These are phyloP conservation scores for Cyclotella baltica DNA, from an alignment of 108 stramenopile species.

Conservation along the genomic window DNA sequence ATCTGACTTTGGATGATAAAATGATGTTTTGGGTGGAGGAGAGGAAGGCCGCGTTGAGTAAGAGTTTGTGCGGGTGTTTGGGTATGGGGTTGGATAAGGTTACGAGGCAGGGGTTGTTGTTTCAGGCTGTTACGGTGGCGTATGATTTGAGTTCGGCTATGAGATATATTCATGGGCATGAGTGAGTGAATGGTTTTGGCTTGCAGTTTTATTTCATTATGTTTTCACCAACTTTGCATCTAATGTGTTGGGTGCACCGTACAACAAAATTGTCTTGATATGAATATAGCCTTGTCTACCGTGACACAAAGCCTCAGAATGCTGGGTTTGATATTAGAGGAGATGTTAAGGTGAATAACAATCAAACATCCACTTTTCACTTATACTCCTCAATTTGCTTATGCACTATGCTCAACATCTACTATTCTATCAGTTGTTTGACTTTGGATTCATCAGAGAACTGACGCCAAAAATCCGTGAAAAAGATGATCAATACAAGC, in stretches of 20 bases:
- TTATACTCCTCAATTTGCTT: background rate
- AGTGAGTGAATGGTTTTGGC: conserved; percentile 37
- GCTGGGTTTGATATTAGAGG: conserved; percentile 71
- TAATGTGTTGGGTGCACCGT: background rate
- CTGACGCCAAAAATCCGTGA: conserved; percentile 24
- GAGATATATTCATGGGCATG: conserved; percentile 60
- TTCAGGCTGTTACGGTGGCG: conserved; percentile 34
- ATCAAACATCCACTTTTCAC: background rate
- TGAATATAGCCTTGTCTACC: conserved; percentile 40
- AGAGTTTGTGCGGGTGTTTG: conserved; percentile 38
- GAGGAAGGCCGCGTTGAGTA: conserved; percentile 28
- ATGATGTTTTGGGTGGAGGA: conserved; percentile 60
- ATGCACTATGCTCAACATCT: background rate
- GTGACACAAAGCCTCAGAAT: conserved; percentile 68
- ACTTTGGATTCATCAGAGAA: conserved; percentile 54
- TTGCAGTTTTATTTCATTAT: background rate
- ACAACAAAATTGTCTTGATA: background rate
- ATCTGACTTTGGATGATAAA: conserved; percentile 60
- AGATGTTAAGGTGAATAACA: conserved; percentile 45
- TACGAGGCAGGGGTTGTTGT: conserved; percentile 4
- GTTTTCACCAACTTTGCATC: background rate
- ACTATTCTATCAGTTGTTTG: conserved; percentile 33
- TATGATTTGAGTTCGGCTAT: conserved; percentile 68
- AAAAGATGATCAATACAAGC: conserved; percentile 42
- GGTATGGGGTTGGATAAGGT: conserved; percentile 16